These are phyloP conservation scores for Leccinum boreale DNA, from an alignment of 768 basidiomycete genomes.

Conservation along the genomic window DNA sequence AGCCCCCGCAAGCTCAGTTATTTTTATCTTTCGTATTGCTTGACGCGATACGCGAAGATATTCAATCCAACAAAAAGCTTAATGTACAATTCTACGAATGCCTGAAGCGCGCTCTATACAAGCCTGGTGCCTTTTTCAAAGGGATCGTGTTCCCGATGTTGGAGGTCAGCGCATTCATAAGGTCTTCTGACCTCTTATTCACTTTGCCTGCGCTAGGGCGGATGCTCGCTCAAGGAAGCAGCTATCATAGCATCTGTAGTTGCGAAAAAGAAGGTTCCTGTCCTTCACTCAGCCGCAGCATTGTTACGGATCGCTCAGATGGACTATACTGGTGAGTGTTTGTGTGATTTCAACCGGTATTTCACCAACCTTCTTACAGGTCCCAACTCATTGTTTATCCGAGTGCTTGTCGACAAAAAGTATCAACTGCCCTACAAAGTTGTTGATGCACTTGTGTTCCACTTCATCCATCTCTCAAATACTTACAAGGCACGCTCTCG, in stretches of 20 bases:
- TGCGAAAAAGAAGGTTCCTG: slow-evolving; percentile 86
- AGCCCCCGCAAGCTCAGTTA: slow-evolving; percentile 88
- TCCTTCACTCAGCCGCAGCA: slow-evolving; percentile 96
- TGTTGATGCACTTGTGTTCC: slow-evolving; percentile 94
- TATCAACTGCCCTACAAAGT: slow-evolving; percentile 98
- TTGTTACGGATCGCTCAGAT: slow-evolving; percentile 90
- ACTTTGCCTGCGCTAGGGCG: slow-evolving; percentile 41
- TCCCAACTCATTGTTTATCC: slow-evolving; percentile 95
- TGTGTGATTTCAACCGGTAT: neutral
- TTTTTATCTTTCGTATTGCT: slow-evolving; percentile 91
- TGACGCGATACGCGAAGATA: slow-evolving; percentile 87
- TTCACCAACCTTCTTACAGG: slow-evolving; percentile 37
- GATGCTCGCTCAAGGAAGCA: slow-evolving; percentile 91
- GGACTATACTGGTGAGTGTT: slow-evolving; percentile 81
- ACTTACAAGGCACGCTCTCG: slow-evolving; percentile 71
- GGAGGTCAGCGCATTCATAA: slow-evolving; percentile 55
- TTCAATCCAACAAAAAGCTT: slow-evolving; percentile 80
- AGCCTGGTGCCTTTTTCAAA: slow-evolving; percentile 98
- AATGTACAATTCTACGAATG: slow-evolving; percentile 93
- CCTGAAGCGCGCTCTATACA: slow-evolving; percentile 90
- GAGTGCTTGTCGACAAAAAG: slow-evolving; percentile 95
- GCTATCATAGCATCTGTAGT: slow-evolving; percentile 91
- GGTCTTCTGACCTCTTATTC: slow-evolving; percentile 27
- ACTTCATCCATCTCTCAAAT: slow-evolving; percentile 95
- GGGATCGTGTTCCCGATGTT: slow-evolving; percentile 94